A percentile compares a stretch with the other conserved stretches of the same genome.
These are phyloP conservation scores for Alisma plantagoaquatica DNA, from an alignment of 106 monocot genomes.

Conservation along the genomic window DNA sequence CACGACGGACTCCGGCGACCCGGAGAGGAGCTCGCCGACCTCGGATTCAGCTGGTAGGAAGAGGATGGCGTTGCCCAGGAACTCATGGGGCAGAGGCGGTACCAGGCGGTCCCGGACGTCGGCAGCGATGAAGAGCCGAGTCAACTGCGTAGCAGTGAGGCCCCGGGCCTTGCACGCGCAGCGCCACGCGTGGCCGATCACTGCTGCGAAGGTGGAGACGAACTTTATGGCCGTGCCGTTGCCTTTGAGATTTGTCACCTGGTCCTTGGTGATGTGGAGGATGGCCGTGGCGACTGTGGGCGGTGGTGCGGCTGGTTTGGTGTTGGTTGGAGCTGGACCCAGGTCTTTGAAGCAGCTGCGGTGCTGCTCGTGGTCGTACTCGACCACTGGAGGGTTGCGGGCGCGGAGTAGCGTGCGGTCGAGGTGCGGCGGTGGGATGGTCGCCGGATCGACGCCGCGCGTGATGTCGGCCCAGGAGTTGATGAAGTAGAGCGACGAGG, in stretches of 20 bases:
- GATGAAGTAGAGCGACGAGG: slow-evolving; percentile 31
- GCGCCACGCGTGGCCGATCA: slow-evolving; percentile 41
- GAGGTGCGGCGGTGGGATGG: slow-evolving; percentile 18
- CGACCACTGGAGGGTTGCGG: slow-evolving; percentile 16
- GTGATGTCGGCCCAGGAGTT: slow-evolving; percentile 49
- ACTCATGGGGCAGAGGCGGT: slow-evolving; percentile 34
- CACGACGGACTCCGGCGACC: slow-evolving; percentile 3
- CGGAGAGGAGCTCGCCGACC: slow-evolving; percentile 13
- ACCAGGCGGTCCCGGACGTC: slow-evolving; percentile 9
- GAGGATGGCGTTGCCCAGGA: slow-evolving; percentile 43
- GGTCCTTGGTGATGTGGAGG: slow-evolving; percentile 27
- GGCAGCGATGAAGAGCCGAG: slow-evolving; percentile 33
- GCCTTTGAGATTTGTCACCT: slow-evolving; percentile 16
- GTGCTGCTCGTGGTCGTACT: slow-evolving; percentile 20
- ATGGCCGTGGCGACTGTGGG: neutral
- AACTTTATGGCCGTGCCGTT: neutral
- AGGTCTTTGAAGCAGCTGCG: slow-evolving; percentile 15
- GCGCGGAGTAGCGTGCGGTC: slow-evolving; percentile 41
- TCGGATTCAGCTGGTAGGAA: slow-evolving; percentile 6
- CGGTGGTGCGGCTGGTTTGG: neutral
- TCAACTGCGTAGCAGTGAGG: slow-evolving; percentile 9
- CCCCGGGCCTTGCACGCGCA: slow-evolving; percentile 37
- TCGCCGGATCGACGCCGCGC: slow-evolving; percentile 4
- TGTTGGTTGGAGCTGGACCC: neutral
- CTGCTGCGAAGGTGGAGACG: slow-evolving; percentile 29